A percentile compares a stretch with the other conserved stretches of the same genome.
Evolutionary conservation across 2,329 filamentous ascomycete genomes (phyloP).

Genomic region (Thielaviopsis ethacetica): DNA sequence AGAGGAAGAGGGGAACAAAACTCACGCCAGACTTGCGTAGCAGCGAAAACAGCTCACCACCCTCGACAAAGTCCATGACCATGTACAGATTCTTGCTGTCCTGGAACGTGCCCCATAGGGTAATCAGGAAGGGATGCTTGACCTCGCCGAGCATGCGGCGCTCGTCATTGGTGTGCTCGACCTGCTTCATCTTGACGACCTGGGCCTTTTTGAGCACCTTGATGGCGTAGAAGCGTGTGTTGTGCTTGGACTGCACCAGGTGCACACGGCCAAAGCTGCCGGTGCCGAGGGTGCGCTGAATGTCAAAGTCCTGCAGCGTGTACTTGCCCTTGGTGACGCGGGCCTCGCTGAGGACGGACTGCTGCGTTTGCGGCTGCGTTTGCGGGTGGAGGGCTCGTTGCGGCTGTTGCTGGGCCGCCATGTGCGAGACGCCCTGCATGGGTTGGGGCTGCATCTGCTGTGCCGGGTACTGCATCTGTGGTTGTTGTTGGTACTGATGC

Average conservation of each 20-base stretch:
- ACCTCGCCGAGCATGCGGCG: constrained; percentile 89
- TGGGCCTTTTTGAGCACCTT: constrained; percentile 98
- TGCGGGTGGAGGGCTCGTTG: constrained; percentile 7
- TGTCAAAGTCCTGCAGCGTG: constrained; percentile 74
- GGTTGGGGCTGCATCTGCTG: not conserved
- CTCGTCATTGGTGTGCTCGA: constrained; percentile 98
- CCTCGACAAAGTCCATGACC: constrained; percentile 99
- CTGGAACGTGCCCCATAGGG: constrained; percentile 95
- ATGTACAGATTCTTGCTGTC: constrained; percentile 94
- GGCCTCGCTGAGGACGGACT: constrained; percentile 19
- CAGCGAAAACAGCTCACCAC: constrained; percentile 90
- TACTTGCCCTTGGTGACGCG: constrained; percentile 94
- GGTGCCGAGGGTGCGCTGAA: constrained; percentile 83
- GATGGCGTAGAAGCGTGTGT: constrained; percentile 93
- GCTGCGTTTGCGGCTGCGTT: constrained; percentile 15
- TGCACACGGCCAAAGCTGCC: constrained; percentile 96
- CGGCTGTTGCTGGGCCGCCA: constrained; percentile 13
- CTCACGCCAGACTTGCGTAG: constrained; percentile 79
- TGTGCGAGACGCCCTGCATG: not conserved
- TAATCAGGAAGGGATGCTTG: constrained; percentile 95
- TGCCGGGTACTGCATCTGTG: not conserved
- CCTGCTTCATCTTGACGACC: constrained; percentile 99
- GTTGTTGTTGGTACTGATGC: constrained; percentile 35
- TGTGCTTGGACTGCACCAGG: constrained; percentile 93
- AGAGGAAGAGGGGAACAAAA: constrained; percentile 14